phyloP scores from a whole-genome alignment of 345 rosid genomes.

The Arabidopsis arenosa region DNA sequence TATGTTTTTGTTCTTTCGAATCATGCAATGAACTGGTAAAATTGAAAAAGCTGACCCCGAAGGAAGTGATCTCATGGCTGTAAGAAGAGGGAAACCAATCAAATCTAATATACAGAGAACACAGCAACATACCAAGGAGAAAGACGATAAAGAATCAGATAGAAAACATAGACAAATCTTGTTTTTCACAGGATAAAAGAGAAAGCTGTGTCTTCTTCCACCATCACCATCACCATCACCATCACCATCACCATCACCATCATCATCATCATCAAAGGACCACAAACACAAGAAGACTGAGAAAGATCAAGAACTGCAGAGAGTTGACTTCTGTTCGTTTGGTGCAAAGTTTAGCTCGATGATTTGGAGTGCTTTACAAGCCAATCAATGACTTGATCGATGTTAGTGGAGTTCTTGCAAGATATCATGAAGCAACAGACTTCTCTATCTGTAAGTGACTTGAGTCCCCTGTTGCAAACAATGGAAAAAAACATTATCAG shows the following conservation, averaged over 20 bases:
- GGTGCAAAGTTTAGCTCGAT: slow-evolving; percentile 46
- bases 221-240: slow-evolving; percentile 1
- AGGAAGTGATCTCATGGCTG: no score
- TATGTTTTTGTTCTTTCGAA: not conserved
- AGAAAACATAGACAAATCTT: slow-evolving; percentile 26
- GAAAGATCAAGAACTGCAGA: slow-evolving; percentile 37
- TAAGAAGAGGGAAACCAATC: slow-evolving; percentile 30
- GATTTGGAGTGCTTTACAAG: slow-evolving; percentile 91
- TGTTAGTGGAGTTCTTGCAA: slow-evolving; percentile 91
- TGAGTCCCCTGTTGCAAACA: slow-evolving; percentile 65
- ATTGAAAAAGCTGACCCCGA: no score
- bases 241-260: slow-evolving; percentile 8
- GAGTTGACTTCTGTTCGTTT: slow-evolving; percentile 6
- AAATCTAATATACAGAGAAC: slow-evolving; percentile 48
- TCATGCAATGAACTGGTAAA: slow-evolving; percentile 8
- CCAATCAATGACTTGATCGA: slow-evolving; percentile 90
- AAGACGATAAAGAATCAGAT: slow-evolving; percentile 29
- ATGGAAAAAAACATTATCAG: not conserved
- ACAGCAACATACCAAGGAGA: slow-evolving; percentile 28
- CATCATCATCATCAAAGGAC: slow-evolving; percentile 27
- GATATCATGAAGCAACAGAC: slow-evolving; percentile 96
- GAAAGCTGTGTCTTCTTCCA: slow-evolving; percentile 36
- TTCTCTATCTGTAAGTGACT: slow-evolving; percentile 76
- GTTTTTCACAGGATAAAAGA: slow-evolving; percentile 30
- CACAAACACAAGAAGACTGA: slow-evolving; percentile 42